Evolutionary conservation across 1,139 yeast species (phyloP), one percentile per base, ranked within the genome.

Genomic region (Kurtzmaniella quercitrusa): DNA sequence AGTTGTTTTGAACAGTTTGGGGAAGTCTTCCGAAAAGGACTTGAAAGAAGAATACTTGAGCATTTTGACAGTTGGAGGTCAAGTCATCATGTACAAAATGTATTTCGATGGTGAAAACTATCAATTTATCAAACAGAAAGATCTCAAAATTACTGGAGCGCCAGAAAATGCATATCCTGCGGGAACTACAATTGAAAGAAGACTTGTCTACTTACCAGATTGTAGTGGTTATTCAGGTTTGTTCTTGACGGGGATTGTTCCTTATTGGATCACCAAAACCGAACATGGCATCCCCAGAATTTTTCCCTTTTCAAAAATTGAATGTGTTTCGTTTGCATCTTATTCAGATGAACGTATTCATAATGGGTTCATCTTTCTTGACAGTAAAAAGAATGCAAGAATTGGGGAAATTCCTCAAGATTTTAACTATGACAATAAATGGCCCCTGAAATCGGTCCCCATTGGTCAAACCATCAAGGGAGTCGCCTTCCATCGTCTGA

Each of bases 61-160:
- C 0, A 68, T 88, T 6, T 66, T 89, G 41, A 88, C 95, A 0
- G 77, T 82, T 57, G 91, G 93, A 44, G 94, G 94, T 54, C 95
- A 89, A 59, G 67, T 88, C 1, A 68, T 81, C 39, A 67, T 85
- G 49, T 89, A 89, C 59, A 80, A 81, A 53, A 65, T 82, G 37
- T 78, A 69, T 46, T 70, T 70, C 50, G 81, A 75, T 55, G 76
- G 79, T 3, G 75, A 72, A 39, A 72, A 71, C 50, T 74, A 69
- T 51, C 67, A 72, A 48, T 69, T 82, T 42, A 55, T 64, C 34
- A 77, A 79, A 56, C 73, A 73, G 25, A 70, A 75, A 46, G 79
- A 79, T 48, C 52, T 69, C 31, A 55, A 62, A 3, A 62, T 72
- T 27, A 81, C 89, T 1, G 94, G 93, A 44, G 93, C 93, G 1